Base-by-base conservation (phyloP, 2,329 filamentous ascomycete species). In the Botrytis cinerea region DNA sequence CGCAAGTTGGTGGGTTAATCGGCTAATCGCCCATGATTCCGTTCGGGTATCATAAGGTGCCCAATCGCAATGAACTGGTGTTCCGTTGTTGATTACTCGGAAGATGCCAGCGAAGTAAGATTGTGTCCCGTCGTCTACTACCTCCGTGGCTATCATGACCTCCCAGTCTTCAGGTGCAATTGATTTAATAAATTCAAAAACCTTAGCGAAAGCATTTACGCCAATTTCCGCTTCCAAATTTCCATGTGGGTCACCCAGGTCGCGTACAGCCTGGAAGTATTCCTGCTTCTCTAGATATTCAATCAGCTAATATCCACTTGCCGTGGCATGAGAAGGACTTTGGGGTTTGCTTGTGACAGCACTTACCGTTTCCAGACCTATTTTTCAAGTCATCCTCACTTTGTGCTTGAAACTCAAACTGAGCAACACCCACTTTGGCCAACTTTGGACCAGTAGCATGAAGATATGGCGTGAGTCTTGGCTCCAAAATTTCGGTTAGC, bases 61-160 rank as follows among this genome's bases (percentile, higher is more conserved):
- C 76, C 76, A 73, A 54, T 77, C 48, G 73, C 74, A 68, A 79
- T 82, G 71, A 78, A 82, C 68, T 62, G 38, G 82, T 81, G 48
- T 80, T 78, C 25, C 82, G 80, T 81, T 76, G 81, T 61, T 75
- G 81, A n/a, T 75, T 81, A 28, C 77, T 81, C 22, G 45, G 20
- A 64, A 66, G 25, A 74, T 91, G 51, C 89, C 90, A 68, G 6
- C 64, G 28, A 68, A 68, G 35, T 68, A 68, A 54, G 46, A 68
- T 38, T 68, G 64, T 20, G 12, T n/a, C n/a, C 43, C 67, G 8
- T 70, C 40, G 7, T 60, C 51, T 35, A 70, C n/a, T 35, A 45
- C 51, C 38, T 70, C 67, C 8, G 67, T 60, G 5, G 67, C 67
- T 35, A 70, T 40, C 67, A 70, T 70, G 38, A 70, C 67, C 32